Base-by-base conservation (phyloP, 352 stramenopile genomes). In the Phytophthora pseudosyringae region DNA sequence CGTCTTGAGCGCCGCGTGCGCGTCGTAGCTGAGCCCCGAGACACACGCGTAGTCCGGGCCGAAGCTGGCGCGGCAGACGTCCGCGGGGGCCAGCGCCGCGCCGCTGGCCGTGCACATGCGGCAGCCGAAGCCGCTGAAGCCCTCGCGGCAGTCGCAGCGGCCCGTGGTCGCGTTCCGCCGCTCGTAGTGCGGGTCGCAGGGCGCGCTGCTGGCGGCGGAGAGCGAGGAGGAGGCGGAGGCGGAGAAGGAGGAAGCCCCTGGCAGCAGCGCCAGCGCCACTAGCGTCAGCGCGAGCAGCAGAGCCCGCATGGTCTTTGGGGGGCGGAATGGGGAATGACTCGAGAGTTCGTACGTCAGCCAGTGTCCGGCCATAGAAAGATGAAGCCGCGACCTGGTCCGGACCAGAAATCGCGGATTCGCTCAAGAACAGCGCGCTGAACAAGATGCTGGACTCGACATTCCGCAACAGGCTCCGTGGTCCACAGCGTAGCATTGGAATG, bases 121-220 rank as follows among this genome's bases (percentile, higher is more conserved):
- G 61, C 83, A 91, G 50, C 71, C 78, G 53, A 81, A 76, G 49
- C 83, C 80, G n/a, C 69, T 75, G 61, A 91, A 91, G 38, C 83
- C 83, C 0, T 56, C 28, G 21, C 73, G 71, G 61, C 83, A 91
- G 43, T 89, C 79, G 64, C 83, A 91, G 13, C 40, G 41, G n/a
- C 68, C 65, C 0, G 77, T 86, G 25, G 68, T 86, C 9, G 78
- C 64, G 50, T 92, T 88, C 59, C 70, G 73, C 3, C 55, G 57
- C 47, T 87, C 79, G 59, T 90, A 92, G 51, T 77, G 68, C n/a
- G 75, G 70, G 50, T 90, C 83, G 49, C 83, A 92, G 3, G 59
- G 36, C 2, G 39, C 16, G 6, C 39, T 50, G 32, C 43, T 26
- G 38, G 43, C 15, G 9, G 35, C n/a, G 32, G 52, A 53, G 3